phyloP scores from a whole-genome alignment of 495 filamentous ascomycete species.

The Penicillium turbatum region DNA sequence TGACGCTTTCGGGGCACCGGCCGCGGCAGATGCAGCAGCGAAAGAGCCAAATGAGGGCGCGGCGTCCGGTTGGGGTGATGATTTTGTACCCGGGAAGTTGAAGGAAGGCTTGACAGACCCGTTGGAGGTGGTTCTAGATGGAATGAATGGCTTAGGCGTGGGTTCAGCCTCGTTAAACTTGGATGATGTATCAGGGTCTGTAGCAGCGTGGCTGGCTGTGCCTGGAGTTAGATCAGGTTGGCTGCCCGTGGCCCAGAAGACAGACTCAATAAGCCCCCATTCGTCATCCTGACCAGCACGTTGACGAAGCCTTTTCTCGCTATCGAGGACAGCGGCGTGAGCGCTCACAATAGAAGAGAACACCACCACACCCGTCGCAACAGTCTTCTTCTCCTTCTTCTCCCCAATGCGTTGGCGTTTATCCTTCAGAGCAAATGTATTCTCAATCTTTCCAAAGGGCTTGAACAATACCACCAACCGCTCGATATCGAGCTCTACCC shows the following conservation, averaged over 20 bases:
- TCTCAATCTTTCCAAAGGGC: slow-evolving; percentile 55
- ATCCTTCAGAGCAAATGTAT: slow-evolving; percentile 50
- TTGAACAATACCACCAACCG: slow-evolving; percentile 43
- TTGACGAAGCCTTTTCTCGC: slow-evolving; percentile 38
- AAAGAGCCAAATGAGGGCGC: slow-evolving; percentile 51
- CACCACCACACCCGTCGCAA: slow-evolving; percentile 52
- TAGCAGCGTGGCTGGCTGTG: slow-evolving; percentile 9
- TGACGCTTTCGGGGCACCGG: slow-evolving; percentile 26
- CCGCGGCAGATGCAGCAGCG: slow-evolving; percentile 30
- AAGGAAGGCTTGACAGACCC: slow-evolving; percentile 25
- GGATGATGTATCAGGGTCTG: slow-evolving; percentile 14
- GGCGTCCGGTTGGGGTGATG: slow-evolving; percentile 32
- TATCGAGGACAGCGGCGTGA: slow-evolving; percentile 55
- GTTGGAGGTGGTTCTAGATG: slow-evolving; percentile 18
- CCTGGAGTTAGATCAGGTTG: slow-evolving; percentile 42
- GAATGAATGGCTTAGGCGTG: slow-evolving; percentile 18
- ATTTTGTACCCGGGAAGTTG: slow-evolving; percentile 36
- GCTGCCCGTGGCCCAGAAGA: slow-evolving; percentile 52
- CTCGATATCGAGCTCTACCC: slow-evolving; percentile 42
- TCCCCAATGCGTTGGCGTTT: slow-evolving; percentile 50
- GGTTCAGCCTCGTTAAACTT: slow-evolving; percentile 7
- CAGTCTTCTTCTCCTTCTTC: slow-evolving; percentile 50
- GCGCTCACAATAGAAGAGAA: slow-evolving; percentile 57
- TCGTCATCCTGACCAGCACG: slow-evolving; percentile 26
- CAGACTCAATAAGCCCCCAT: slow-evolving; percentile 49